Conservation (phyloP, 2,329 filamentous ascomycete genomes). For the Ophiostoma perfectum region DNA sequence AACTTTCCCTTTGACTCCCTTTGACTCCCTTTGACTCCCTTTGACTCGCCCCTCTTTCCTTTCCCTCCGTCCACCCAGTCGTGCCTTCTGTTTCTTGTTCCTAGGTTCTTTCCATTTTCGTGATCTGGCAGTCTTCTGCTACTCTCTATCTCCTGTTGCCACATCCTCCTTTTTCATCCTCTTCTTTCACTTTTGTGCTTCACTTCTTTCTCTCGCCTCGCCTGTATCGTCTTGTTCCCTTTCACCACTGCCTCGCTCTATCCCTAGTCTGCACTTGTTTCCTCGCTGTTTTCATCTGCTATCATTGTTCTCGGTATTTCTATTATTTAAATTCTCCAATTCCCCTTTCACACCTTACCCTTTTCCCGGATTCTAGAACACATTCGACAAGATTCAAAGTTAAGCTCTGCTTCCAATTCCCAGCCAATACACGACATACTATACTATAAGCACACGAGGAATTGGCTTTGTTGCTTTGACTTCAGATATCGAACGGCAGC, state of each 20-base stretch:
- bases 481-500: not conserved
- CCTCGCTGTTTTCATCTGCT: not conserved
- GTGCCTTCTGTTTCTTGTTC: not conserved
- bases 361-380: not conserved
- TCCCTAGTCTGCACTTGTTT: not conserved
- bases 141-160: not conserved
- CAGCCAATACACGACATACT: not conserved
- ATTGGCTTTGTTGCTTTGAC: not conserved
- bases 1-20: not conserved
- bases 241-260: not conserved
- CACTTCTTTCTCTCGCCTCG: not conserved
- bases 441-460: not conserved
- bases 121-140: too few relatives aligned
- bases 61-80: not conserved
- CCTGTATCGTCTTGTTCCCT: not conserved
- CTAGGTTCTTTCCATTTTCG: not conserved
- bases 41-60: not conserved
- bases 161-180: not conserved
- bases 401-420: not conserved
- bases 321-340: not conserved
- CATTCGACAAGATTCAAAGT: constrained; percentile 1
- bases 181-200: not conserved
- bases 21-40: not conserved
- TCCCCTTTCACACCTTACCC: not conserved
- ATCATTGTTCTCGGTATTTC: not conserved